Base-by-base conservation (phyloP, 164 flowering plant species). In the Sextonia rubra region DNA sequence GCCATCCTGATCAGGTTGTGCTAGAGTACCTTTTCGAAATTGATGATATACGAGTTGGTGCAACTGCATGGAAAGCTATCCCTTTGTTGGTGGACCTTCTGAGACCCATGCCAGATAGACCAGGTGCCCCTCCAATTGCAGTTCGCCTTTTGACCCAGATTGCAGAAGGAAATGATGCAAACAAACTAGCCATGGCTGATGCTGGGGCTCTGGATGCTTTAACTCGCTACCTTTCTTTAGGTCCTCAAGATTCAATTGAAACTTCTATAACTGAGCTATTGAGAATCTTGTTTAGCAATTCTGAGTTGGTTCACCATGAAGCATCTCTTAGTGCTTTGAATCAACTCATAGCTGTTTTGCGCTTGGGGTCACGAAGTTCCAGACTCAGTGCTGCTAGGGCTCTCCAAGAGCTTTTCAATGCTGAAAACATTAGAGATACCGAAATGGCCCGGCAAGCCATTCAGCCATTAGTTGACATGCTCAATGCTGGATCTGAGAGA, bases 121-220 rank as follows among this genome's bases (percentile, higher is more conserved):
- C 93, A 15, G 89, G 91, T 73, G 98, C 95, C 62, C 96, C 98
- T 68, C 86, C 90, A 23, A 62, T 84, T 83, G 82, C 91, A 70
- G 89, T 92, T 72, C 81, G 74, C 55, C 86, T 92, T 61, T 79
- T 92, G 84, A 86, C 83, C 52, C 82, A 66, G 60, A 82, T 92
- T 76, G 98, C 94, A 22, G 90, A 88, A 75, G 96, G 86, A 71
- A 88, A 81, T 85, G 96, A 92, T 74, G 71, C 85, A 62, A 90
- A 90, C 77, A 92, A 92, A 76, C 73, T 87, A 70, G 73, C 83
- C n/a, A 88, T 91, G 89, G 96, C 94, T 67, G 98, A 92, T 77
- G 86, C 96, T 77, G 98, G 98, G 77, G 98, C 86, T 68, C 72
- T 92, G 69, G 98, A 92, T 84, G 92, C 93, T 72, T 73, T 92